Percentiles rank a stretch among this genome's conserved stretches.
These are phyloP conservation scores for Solanum sitiens DNA, from an alignment of 257 asterid genomes.

Conservation along the genomic window DNA sequence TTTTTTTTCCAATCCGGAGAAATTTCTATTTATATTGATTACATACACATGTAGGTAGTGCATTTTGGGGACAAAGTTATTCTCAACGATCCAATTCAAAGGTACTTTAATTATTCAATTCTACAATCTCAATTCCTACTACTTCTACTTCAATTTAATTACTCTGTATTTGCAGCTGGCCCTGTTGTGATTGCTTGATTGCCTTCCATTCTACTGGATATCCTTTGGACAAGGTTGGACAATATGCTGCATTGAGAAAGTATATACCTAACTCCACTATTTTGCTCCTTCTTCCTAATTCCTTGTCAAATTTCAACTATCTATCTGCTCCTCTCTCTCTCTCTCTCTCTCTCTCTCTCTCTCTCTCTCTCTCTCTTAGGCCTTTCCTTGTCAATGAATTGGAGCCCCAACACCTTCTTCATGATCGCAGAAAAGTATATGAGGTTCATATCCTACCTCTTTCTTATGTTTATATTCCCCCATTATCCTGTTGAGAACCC, in stretches of 20 bases:
- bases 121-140: neutral
- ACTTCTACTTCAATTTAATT: neutral
- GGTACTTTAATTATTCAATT: slow-evolving; percentile 22
- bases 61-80: slow-evolving; percentile 83
- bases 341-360: too few relatives aligned
- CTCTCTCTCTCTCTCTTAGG: slow-evolving; percentile 40
- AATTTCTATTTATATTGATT: neutral
- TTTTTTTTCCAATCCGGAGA: too few relatives aligned
- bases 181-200: slow-evolving; percentile 85
- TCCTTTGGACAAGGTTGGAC: slow-evolving; percentile 81
- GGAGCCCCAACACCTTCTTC: slow-evolving; percentile 87
- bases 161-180: slow-evolving; percentile 57
- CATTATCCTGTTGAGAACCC: neutral
- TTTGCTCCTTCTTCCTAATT: neutral
- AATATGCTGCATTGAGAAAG: slow-evolving; percentile 84
- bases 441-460: slow-evolving; percentile 39
- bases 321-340: neutral
- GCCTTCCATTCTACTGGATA: slow-evolving; percentile 85
- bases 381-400: slow-evolving; percentile 84
- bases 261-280: slow-evolving; percentile 1
- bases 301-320: neutral
- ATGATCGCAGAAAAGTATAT: slow-evolving; percentile 81
- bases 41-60: slow-evolving; percentile 42
- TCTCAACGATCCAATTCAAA: slow-evolving; percentile 76
- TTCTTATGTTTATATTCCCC: neutral